Base-by-base conservation (phyloP, 352 stramenopile genomes). In the Pythium volutum region DNA sequence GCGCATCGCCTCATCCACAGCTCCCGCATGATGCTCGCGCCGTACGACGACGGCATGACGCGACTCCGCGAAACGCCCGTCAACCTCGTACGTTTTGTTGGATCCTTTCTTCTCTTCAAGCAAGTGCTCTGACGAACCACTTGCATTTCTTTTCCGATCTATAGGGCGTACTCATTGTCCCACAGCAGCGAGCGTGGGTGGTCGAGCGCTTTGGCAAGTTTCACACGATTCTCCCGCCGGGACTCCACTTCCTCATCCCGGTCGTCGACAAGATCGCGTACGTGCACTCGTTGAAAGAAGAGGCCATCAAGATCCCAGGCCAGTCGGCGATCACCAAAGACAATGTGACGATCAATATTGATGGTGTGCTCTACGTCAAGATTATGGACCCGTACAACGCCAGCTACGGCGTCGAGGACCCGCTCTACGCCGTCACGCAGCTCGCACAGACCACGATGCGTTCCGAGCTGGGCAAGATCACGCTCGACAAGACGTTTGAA, bases 401-500 rank as follows among this genome's bases (percentile, higher is more conserved):
- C 61, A 95, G 83, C 58, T 97, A 96, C 57, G 86, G 87, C 34
- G 79, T 96, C 11, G 86, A 96, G 55, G 84, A 97, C 60, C 78
- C 87, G 11, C 76, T 96, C 31, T 97, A 96, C 70, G 90, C 90
- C 6, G 84, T 97, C 31, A 94, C 86, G 46, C 90, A 97, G 70
- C 79, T 97, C 41, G 90, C 90, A 31, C 90, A 97, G 70, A 95
- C 90, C 33, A 96, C 89, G 9, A 97, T 97, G 90, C 87, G 90
- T 25, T 96, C 86, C 1, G 90, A 97, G 56, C 71, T 97, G 34
- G 90, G 90, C 46, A 97, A 97, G 63, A 96, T 97, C 74, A 96
- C 88, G 55, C 80, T 97, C 42, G 90, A 97, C 74, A 96, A 96
- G 79, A 97, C 89, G 16, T 97, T 97, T 60, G 89, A 97, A 60